Percentiles rank a stretch among this genome's conserved stretches.
These are phyloP conservation scores for Fusarium sp. DNA, from an alignment of 2,329 filamentous ascomycete species.

Conservation along the genomic window DNA sequence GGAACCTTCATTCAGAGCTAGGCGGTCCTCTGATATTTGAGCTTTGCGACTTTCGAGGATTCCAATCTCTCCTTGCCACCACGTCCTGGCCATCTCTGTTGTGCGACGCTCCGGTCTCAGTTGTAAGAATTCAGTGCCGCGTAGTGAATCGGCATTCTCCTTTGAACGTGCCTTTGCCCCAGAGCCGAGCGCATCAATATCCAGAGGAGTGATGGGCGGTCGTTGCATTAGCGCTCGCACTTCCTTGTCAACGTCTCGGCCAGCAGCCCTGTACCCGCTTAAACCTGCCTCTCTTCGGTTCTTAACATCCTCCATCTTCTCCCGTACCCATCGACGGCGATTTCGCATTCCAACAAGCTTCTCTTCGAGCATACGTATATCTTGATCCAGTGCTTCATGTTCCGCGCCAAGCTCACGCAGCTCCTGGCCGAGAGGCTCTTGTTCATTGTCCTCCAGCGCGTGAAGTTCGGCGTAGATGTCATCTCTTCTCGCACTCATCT, in stretches of 20 bases:
- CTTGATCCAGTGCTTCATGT: constrained; percentile 66
- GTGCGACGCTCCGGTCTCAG: constrained; percentile 78
- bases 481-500: constrained; percentile 65
- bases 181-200: constrained; percentile 60
- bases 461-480: constrained; percentile 68
- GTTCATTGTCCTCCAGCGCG: constrained; percentile 68
- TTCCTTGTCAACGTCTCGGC: constrained; percentile 76
- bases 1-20: constrained; percentile 78
- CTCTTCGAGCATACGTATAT: constrained; percentile 78
- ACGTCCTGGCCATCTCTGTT: constrained; percentile 78
- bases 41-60: constrained; percentile 69
- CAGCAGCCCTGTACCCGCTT: constrained; percentile 78
- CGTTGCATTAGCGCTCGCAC: constrained; percentile 72
- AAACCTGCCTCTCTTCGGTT: constrained; percentile 80
- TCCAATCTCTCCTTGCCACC: constrained; percentile 77
- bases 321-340: constrained; percentile 71
- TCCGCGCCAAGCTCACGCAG: constrained; percentile 73
- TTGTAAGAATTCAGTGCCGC: constrained; percentile 70
- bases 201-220: constrained; percentile 70
- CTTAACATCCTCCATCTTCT: constrained; percentile 73
- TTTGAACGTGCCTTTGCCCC: constrained; percentile 27
- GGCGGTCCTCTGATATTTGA: constrained; percentile 73
- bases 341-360: constrained; percentile 74
- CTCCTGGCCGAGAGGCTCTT: constrained; percentile 73
- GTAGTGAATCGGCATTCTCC: constrained; percentile 49